Evolutionary conservation across 371 early-diverging fungal genomes (phyloP).

Genomic region (Furculomyces boomerangus): DNA sequence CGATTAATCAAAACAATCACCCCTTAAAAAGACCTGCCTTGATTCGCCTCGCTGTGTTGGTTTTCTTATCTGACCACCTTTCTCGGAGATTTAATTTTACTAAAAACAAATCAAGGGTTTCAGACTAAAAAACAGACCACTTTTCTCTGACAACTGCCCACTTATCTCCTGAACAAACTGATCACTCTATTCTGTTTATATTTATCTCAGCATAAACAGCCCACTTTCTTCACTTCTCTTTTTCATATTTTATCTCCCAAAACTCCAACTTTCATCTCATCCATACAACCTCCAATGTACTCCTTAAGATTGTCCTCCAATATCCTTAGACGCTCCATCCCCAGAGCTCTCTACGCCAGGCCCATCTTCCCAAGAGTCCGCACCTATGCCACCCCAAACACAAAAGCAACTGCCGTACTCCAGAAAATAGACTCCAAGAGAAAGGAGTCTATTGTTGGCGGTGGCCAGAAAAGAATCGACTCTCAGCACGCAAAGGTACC

Average conservation of each 20-base stretch:
- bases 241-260: not conserved
- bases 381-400: conserved; percentile 12
- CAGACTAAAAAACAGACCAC: too few species aligned
- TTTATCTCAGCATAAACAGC: too few species aligned
- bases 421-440: conserved; percentile 48
- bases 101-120: too few species aligned
- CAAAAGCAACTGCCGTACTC: conserved; percentile 5
- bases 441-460: conserved; percentile 53
- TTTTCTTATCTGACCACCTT: too few species aligned
- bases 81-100: too few species aligned
- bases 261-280: not conserved
- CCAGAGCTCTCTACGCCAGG: not conserved
- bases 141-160: too few species aligned
- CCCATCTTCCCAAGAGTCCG: not conserved
- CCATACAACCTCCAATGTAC: not conserved
- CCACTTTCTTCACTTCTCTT: not conserved
- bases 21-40: too few species aligned
- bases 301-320: not conserved
- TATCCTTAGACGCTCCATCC: not conserved
- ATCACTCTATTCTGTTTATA: too few species aligned
- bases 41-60: too few species aligned
- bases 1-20: too few species aligned
- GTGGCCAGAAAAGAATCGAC: conserved; percentile 62
- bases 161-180: too few species aligned
- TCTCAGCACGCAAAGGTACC: conserved; percentile 68